Evolutionary conservation across 306 rosid genomes (phyloP).

Genomic region (Quercus suber): DNA sequence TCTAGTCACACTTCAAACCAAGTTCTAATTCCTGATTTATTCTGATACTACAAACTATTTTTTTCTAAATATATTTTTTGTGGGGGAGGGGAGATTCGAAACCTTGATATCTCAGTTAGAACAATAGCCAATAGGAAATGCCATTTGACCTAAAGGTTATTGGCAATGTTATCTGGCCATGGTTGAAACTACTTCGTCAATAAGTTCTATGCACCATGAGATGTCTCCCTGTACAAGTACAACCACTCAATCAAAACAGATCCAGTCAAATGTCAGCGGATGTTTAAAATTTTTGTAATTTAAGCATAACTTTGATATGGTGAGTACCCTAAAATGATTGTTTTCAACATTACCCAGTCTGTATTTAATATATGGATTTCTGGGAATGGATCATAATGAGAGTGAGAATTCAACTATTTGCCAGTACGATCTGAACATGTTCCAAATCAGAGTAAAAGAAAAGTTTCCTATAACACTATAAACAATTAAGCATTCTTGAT

Average conservation of each 20-base stretch:
- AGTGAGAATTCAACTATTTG: neutral
- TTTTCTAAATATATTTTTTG: too few relatives aligned
- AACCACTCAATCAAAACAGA: neutral
- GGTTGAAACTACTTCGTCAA: neutral
- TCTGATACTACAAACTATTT: too few relatives aligned
- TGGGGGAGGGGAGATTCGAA: too few relatives aligned
- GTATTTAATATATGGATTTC: neutral
- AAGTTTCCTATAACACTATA: neutral
- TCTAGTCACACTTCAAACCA: neutral
- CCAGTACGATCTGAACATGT: neutral
- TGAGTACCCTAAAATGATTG: neutral
- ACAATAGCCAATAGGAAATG: too few relatives aligned
- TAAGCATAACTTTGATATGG: neutral
- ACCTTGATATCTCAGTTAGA: too few relatives aligned
- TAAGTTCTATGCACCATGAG: neutral
- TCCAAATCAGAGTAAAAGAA: neutral
- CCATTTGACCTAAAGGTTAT: too few relatives aligned
- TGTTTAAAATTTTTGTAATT: neutral
- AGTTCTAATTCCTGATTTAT: too few relatives aligned
- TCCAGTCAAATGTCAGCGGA: neutral
- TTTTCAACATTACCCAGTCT: neutral
- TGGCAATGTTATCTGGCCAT: neutral
- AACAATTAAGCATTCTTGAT: neutral
- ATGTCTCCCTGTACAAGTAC: neutral
- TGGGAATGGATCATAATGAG: neutral